Evolutionary conservation across 768 basidiomycete genomes (phyloP).

Genomic region (Royoungia palumana): DNA sequence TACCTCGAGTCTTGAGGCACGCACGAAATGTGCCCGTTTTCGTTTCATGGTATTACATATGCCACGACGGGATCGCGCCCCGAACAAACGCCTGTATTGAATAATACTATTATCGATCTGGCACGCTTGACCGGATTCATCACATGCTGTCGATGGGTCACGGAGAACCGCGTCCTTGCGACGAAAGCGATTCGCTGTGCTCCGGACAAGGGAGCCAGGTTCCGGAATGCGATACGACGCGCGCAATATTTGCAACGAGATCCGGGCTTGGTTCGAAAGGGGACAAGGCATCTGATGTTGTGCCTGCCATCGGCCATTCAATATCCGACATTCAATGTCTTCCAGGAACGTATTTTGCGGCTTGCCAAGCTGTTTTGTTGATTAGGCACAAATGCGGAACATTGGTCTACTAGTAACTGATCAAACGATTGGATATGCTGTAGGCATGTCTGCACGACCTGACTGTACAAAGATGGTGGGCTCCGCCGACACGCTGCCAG

Average conservation of each 20-base stretch:
- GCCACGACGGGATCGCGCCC: conserved; percentile 11
- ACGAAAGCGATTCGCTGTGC: too few species aligned
- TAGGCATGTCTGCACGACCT: conserved; percentile 7
- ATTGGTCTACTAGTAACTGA: background rate
- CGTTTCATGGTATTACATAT: background rate
- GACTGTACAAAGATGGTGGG: conserved; percentile 24
- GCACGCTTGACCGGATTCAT: too few species aligned
- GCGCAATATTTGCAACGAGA: background rate
- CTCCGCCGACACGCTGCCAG: conserved; percentile 21
- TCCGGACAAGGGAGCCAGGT: conserved; percentile 1
- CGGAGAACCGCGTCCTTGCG: conserved; percentile 6
- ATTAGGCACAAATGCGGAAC: conserved; percentile 3
- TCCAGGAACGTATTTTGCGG: conserved; percentile 19
- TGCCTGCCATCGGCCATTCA: background rate
- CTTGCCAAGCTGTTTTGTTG: conserved; percentile 9
- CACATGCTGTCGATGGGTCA: conserved; percentile 1
- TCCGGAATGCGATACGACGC: conserved; percentile 2
- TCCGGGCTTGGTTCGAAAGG: conserved; percentile 1
- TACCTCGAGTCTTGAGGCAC: background rate
- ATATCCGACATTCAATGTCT: too few species aligned
- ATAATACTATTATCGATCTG: background rate
- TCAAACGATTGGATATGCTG: conserved; percentile 13
- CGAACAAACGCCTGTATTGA: background rate
- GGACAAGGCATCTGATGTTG: too few species aligned
- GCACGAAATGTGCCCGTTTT: conserved; percentile 2